phyloP scores from a whole-genome alignment of 1,284 basidiomycete genomes.

The Blastosporella zonata region DNA sequence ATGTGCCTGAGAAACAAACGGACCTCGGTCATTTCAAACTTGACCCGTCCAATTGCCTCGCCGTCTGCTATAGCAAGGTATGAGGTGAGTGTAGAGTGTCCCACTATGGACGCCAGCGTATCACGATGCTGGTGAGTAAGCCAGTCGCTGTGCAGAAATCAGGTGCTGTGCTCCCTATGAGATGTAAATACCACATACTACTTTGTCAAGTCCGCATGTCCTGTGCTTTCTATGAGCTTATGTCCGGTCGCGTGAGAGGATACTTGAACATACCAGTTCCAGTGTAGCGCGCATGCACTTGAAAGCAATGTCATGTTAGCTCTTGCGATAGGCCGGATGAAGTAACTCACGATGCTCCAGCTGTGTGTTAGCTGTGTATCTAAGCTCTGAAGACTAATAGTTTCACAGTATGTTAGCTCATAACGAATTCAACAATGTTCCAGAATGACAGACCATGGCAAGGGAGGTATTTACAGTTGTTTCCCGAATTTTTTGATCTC shows the following conservation, averaged over 20 bases:
- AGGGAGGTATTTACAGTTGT: conserved; percentile 31
- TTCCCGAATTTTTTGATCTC: conserved; percentile 19
- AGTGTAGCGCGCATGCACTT: conserved; percentile 95
- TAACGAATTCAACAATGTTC: conserved; percentile 3
- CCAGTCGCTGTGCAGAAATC: conserved; percentile 75
- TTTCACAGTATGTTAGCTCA: conserved; percentile 10
- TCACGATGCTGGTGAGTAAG: conserved; percentile 96
- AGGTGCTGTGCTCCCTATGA: conserved; percentile 11
- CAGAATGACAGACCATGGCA: conserved; percentile 47
- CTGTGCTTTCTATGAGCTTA: conserved; percentile 34
- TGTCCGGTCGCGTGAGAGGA: conserved; percentile 1
- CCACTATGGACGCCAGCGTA: conserved; percentile 88
- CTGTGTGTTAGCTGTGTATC: conserved; percentile 93
- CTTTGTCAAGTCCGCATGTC: conserved; percentile 93
- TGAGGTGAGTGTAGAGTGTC: conserved; percentile 83
- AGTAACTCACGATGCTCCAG: conserved; percentile 77
- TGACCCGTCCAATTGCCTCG: conserved; percentile 84
- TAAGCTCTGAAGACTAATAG: conserved; percentile 76
- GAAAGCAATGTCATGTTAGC: conserved; percentile 14
- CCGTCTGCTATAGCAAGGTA: conserved; percentile 94
- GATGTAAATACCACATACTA: conserved; percentile 57
- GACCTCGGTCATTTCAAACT: conserved; percentile 96
- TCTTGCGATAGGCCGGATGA: conserved; percentile 6
- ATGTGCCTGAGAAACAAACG: conserved; percentile 26
- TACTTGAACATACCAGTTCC: conserved; percentile 69